Conservation (phyloP, 2,329 filamentous ascomycete genomes). For the Seiridium unicorne region DNA sequence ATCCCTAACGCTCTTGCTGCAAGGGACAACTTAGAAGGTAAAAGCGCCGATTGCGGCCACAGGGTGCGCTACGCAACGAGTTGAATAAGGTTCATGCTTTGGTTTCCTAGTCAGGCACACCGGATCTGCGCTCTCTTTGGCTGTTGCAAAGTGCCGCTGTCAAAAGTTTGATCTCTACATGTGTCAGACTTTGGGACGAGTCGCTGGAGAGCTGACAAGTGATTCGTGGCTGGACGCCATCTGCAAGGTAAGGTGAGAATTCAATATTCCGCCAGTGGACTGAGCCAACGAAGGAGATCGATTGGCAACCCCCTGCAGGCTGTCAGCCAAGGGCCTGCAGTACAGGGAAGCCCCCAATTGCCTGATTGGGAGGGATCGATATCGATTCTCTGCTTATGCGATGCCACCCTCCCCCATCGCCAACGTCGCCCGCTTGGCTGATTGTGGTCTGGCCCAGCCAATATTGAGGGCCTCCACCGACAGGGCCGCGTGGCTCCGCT, state of each 20-base stretch:
- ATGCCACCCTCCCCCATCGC: neutral
- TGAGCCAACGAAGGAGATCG: neutral
- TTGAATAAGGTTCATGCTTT: neutral
- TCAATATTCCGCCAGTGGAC: neutral
- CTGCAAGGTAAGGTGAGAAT: neutral
- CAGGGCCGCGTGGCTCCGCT: slow-evolving; percentile 3
- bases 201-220: too few relatives aligned
- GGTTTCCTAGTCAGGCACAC: neutral
- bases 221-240: neutral
- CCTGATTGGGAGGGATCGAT: slow-evolving; percentile 10
- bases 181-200: too few relatives aligned
- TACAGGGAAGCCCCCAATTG: slow-evolving; percentile 10
- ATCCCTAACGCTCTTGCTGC: too few relatives aligned
- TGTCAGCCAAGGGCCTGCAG: neutral
- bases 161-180: neutral
- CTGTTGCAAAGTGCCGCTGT: neutral
- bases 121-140: neutral
- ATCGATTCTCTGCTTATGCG: slow-evolving; percentile 11
- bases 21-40: too few relatives aligned
- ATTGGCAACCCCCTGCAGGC: neutral
- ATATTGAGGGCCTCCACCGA: neutral
- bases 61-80: neutral
- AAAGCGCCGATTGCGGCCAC: neutral
- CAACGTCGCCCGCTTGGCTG: slow-evolving; percentile 1
- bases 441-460: slow-evolving; percentile 1